Percentiles rank a stretch among this genome's conserved stretches.
Evolutionary conservation across 345 rosid genomes (phyloP).

Genomic region (Brassica napus): DNA sequence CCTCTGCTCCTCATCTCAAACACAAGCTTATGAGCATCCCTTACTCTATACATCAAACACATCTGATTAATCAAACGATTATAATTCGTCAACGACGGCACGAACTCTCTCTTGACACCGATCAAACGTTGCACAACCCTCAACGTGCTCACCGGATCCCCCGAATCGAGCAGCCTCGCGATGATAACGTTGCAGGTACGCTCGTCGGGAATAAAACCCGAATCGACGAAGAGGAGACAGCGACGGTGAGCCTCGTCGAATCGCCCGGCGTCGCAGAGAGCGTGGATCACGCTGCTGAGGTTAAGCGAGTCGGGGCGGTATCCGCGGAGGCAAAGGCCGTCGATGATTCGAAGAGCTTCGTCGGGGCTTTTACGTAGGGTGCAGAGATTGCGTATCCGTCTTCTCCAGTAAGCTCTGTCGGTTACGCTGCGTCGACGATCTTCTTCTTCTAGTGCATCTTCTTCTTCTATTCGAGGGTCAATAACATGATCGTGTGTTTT

Average conservation of each 20-base stretch:
- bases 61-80: constrained; percentile 74
- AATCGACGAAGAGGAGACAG: constrained; percentile 46
- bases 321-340: constrained; percentile 52
- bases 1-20: constrained; percentile 64
- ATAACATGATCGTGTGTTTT: not conserved
- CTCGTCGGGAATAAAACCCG: constrained; percentile 63
- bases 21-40: constrained; percentile 57
- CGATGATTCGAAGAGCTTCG: constrained; percentile 55
- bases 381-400: constrained; percentile 59
- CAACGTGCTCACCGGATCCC: constrained; percentile 49
- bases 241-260: constrained; percentile 68
- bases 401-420: constrained; percentile 57
- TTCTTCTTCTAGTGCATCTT: constrained; percentile 29
- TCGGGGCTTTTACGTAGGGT: constrained; percentile 44
- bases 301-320: constrained; percentile 61
- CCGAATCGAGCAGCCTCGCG: constrained; percentile 66
- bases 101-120: constrained; percentile 56
- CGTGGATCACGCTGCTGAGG: constrained; percentile 66
- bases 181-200: constrained; percentile 69
- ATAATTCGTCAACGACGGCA: constrained; percentile 66
- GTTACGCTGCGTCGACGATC: constrained; percentile 43
- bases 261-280: constrained; percentile 61
- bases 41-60: constrained; percentile 47
- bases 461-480: constrained; percentile 22
- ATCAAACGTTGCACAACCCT: constrained; percentile 50